phyloP scores from a whole-genome alignment of 352 stramenopile species.

The Pilasporangium apinafurcum region DNA sequence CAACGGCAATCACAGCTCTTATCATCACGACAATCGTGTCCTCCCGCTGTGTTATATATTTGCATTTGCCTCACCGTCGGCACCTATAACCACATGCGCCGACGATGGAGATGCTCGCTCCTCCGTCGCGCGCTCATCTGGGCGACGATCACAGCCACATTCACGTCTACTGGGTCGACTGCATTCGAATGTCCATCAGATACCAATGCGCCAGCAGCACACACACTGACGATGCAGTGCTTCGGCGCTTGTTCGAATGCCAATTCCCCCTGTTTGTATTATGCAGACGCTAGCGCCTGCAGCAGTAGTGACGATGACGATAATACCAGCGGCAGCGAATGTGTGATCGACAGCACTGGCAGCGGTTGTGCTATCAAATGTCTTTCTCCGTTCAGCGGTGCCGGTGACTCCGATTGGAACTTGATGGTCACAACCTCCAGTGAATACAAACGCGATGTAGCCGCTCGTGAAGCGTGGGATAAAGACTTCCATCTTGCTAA shows the following conservation, averaged over 20 bases:
- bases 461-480: slow-evolving; percentile 2
- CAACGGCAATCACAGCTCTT: too few relatives aligned
- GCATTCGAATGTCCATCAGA: slow-evolving; percentile 5
- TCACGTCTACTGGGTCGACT: too few relatives aligned
- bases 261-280: slow-evolving; percentile 14
- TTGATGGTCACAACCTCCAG: slow-evolving; percentile 19
- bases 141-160: too few relatives aligned
- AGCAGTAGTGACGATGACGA: background rate
- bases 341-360: slow-evolving; percentile 1
- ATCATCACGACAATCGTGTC: too few relatives aligned
- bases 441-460: slow-evolving; percentile 27
- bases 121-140: too few relatives aligned
- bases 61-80: too few relatives aligned
- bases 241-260: slow-evolving; percentile 7
- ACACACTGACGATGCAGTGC: slow-evolving; percentile 18
- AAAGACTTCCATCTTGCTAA: slow-evolving; percentile 18
- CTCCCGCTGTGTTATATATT: too few relatives aligned
- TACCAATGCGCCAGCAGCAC: background rate
- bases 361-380: slow-evolving; percentile 29
- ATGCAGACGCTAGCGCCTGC: slow-evolving; percentile 7
- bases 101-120: too few relatives aligned
- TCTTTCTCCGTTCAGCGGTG: slow-evolving; percentile 22
- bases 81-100: too few relatives aligned
- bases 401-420: slow-evolving; percentile 13
- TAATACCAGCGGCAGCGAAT: slow-evolving; percentile 6